phyloP scores from a whole-genome alignment of 2,329 filamentous ascomycete genomes.

The Fusarium equiseti region DNA sequence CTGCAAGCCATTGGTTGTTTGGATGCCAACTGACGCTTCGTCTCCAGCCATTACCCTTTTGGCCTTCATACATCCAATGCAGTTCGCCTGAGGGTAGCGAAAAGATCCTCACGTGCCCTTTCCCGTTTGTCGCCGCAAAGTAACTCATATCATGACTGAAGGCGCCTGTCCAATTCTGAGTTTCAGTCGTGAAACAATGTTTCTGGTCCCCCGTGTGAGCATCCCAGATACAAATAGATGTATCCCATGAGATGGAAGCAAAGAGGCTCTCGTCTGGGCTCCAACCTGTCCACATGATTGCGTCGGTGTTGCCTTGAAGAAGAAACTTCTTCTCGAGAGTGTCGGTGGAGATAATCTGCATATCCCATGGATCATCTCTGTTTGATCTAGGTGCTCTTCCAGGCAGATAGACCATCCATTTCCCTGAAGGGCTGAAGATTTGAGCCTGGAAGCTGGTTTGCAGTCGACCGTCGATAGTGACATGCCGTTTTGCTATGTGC shows the following conservation, averaged over 20 bases:
- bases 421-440: conserved; percentile 20
- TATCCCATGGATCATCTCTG: conserved; percentile 2
- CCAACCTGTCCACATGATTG: conserved; percentile 30
- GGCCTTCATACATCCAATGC: background rate
- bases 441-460: background rate
- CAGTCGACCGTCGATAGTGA: conserved; percentile 6
- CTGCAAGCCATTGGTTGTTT: conserved; percentile 8
- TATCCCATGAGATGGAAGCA: conserved; percentile 28
- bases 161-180: conserved; percentile 18
- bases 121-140: conserved; percentile 14
- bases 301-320: conserved; percentile 15
- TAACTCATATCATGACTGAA: conserved; percentile 19
- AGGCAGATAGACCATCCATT: conserved; percentile 6
- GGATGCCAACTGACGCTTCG: conserved; percentile 25
- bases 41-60: conserved; percentile 1
- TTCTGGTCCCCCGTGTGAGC: background rate
- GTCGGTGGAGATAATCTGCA: background rate
- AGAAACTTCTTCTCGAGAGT: background rate
- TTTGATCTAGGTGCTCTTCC: conserved; percentile 5
- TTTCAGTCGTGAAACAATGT: conserved; percentile 15
- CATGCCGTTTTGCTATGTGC: background rate
- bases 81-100: background rate
- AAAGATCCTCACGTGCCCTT: conserved; percentile 12
- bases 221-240: conserved; percentile 26
- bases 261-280: conserved; percentile 19